phyloP scores from a whole-genome alignment of 2,329 filamentous ascomycete species.

The Ascochyta viciae-villosae region DNA sequence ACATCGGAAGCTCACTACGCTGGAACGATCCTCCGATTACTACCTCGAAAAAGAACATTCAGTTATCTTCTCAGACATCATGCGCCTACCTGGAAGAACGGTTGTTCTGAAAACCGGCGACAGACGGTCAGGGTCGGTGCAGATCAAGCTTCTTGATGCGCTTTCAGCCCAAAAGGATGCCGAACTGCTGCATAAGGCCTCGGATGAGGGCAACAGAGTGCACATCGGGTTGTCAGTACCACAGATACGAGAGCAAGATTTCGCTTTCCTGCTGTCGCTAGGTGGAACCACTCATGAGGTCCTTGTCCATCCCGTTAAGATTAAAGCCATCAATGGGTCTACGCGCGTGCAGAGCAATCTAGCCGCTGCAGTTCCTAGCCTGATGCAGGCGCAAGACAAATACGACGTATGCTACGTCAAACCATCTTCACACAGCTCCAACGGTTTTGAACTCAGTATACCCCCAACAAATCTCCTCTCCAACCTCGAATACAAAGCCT shows the following conservation, averaged over 20 bases:
- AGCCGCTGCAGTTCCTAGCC: slow-evolving; percentile 9
- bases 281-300: slow-evolving; percentile 29
- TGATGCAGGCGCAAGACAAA: slow-evolving; percentile 18
- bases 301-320: slow-evolving; percentile 24
- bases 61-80: slow-evolving; percentile 30
- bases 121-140: slow-evolving; percentile 16
- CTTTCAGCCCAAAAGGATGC: slow-evolving; percentile 35
- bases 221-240: slow-evolving; percentile 38
- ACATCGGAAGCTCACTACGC: slow-evolving; percentile 26
- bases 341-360: not conserved
- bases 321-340: not conserved
- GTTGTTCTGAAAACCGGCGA: slow-evolving; percentile 26
- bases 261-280: slow-evolving; percentile 33
- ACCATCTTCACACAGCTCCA: slow-evolving; percentile 23
- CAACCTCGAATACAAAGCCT: slow-evolving; percentile 33
- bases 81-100: slow-evolving; percentile 31
- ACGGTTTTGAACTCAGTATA: slow-evolving; percentile 32
- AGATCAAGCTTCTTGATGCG: slow-evolving; percentile 27
- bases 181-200: slow-evolving; percentile 31
- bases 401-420: slow-evolving; percentile 26
- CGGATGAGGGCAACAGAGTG: slow-evolving; percentile 16
- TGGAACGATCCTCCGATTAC: slow-evolving; percentile 33
- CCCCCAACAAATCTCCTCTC: slow-evolving; percentile 27
- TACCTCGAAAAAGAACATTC: slow-evolving; percentile 36
- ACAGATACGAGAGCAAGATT: slow-evolving; percentile 34